Base-by-base conservation (phyloP, 805 yeast species). In the Ogataea pignaliae region DNA sequence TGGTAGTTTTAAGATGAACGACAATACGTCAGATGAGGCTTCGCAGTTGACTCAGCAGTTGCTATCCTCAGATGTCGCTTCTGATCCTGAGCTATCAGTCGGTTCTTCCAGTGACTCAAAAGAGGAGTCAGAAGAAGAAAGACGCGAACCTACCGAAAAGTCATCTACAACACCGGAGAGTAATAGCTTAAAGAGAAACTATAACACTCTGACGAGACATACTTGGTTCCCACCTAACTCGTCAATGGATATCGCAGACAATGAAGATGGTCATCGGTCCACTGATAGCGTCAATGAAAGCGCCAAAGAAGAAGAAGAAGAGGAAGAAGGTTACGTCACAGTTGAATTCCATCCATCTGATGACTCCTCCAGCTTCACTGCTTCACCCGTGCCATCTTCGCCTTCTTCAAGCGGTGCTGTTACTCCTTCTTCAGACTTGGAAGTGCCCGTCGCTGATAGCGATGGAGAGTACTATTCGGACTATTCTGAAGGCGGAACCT, bases 201-300 rank as follows among this genome's bases (percentile, higher is more conserved):
- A 62, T 34, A 50, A 52, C 26, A 62, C 66, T 1, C 39, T 44
- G 16, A 45, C 42, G 8, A 52, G 66, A 36, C 56, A 50, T 38
- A 56, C 65, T 1, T 45, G 42, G 3, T 50, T 59, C 39, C 46
- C 53, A 10, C 62, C 64, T 30, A 21, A 21, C 26, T 32, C 13
- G 5, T 18, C 21, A 29, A 10, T 30, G 14, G 10, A 30, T n/a
- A 12, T 10, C 12, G 10, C 10, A 10, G 33, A 30, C 9, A 10
- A 30, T 30, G 33, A 30, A 30, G 33, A 30, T 30, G 26, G 7
- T 21, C 26, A 21, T 4, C 26, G n/a, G n/a, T n/a, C n/a, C n/a
- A n/a, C n/a, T n/a, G n/a, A n/a, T n/a, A 18, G 17, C n/a, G 12
- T 17, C 36, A 10, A n/a, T n/a, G 26, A n/a, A 8, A 30, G 34